Evolutionary conservation across 2,329 filamentous ascomycete species (phyloP).

Genomic region (Arachnomyces sp.): DNA sequence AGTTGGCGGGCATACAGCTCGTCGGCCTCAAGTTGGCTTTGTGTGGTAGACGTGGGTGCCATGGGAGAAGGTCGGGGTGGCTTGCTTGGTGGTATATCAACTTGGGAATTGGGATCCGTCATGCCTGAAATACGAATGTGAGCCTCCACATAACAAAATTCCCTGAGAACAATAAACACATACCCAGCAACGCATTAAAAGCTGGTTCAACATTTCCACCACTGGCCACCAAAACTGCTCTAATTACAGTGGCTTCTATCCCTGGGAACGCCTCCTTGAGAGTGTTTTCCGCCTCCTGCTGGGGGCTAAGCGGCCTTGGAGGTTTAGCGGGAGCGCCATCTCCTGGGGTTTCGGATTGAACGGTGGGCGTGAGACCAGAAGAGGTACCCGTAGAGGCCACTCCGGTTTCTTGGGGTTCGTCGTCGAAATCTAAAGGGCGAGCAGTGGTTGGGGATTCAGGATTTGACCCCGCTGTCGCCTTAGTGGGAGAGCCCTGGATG

Average conservation of each 20-base stretch:
- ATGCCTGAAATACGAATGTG: slow-evolving; percentile 46
- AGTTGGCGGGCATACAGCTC: slow-evolving; percentile 87
- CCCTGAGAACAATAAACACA: slow-evolving; percentile 15
- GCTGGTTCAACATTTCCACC: slow-evolving; percentile 81
- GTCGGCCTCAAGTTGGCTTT: slow-evolving; percentile 80
- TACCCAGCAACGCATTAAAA: slow-evolving; percentile 87
- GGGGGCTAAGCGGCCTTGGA: slow-evolving; percentile 69
- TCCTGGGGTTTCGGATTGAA: slow-evolving; percentile 15
- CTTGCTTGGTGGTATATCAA: slow-evolving; percentile 61
- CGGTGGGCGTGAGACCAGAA: slow-evolving; percentile 20
- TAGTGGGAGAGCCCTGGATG: slow-evolving; percentile 27
- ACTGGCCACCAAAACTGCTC: slow-evolving; percentile 79
- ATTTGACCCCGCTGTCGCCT: slow-evolving; percentile 24
- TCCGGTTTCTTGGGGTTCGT: slow-evolving; percentile 43
- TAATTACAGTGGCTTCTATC: slow-evolving; percentile 72
- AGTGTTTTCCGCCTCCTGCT: slow-evolving; percentile 77
- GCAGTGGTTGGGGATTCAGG: slow-evolving; percentile 49
- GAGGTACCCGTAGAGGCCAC: slow-evolving; percentile 19
- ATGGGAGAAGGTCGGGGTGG: slow-evolving; percentile 65
- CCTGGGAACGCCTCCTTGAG: slow-evolving; percentile 88
- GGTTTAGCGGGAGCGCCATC: slow-evolving; percentile 61
- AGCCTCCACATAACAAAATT: neutral
- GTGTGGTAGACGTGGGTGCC: slow-evolving; percentile 45
- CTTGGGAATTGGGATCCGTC: slow-evolving; percentile 68
- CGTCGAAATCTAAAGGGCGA: slow-evolving; percentile 49